phyloP scores from a whole-genome alignment of 2,329 filamentous ascomycete genomes.

The Fusarium virguliforme region DNA sequence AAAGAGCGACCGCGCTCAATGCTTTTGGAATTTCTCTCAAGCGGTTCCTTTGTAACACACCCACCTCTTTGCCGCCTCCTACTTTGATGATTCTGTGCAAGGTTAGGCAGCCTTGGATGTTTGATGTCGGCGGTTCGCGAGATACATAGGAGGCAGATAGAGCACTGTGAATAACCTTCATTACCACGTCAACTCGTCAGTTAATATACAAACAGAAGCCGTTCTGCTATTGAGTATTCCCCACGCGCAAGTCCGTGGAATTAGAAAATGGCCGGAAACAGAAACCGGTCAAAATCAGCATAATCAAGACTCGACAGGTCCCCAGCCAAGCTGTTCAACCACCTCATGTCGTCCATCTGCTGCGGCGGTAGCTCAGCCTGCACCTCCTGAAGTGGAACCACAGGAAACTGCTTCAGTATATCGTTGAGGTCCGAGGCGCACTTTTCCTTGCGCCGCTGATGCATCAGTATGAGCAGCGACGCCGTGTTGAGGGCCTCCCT shows the following conservation, averaged over 20 bases:
- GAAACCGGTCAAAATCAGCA: conserved; percentile 62
- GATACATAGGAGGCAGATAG: too few relatives aligned
- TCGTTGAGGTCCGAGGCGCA: conserved; percentile 57
- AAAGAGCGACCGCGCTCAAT: too few relatives aligned
- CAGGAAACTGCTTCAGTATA: conserved; percentile 57
- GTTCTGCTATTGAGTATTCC: background rate
- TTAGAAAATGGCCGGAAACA: conserved; percentile 44
- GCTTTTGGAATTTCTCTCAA: too few relatives aligned
- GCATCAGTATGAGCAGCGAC: conserved; percentile 67
- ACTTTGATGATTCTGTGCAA: too few relatives aligned
- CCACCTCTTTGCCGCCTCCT: too few relatives aligned
- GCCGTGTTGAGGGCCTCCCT: conserved; percentile 70
- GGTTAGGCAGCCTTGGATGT: too few relatives aligned
- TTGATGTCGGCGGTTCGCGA: too few relatives aligned
- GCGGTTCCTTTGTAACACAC: too few relatives aligned
- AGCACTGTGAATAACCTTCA: too few relatives aligned
- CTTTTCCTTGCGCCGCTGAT: conserved; percentile 67
- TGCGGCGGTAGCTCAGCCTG: conserved; percentile 20
- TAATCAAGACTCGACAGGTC: conserved; percentile 63
- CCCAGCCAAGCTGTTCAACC: conserved; percentile 62
- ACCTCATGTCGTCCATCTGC: conserved; percentile 45
- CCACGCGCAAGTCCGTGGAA: background rate
- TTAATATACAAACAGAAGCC: too few relatives aligned
- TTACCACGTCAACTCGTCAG: too few relatives aligned
- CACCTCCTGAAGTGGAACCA: conserved; percentile 29